Conservation (phyloP, 306 rosid species). For the Dryas octopetala region DNA sequence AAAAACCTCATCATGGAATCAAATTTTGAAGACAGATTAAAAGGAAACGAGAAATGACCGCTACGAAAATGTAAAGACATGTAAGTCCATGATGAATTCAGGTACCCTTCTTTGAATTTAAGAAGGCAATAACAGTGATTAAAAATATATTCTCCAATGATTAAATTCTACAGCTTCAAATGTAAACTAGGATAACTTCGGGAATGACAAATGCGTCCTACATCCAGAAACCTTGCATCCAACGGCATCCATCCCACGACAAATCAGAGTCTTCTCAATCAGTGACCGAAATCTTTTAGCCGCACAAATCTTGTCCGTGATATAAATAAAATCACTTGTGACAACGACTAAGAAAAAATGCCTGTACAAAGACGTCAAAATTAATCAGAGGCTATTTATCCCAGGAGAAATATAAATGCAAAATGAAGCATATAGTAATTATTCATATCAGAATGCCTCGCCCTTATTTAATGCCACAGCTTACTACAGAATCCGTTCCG, state of each 20-base stretch:
- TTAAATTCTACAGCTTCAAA: slow-evolving; percentile 51
- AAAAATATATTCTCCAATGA: slow-evolving; percentile 46
- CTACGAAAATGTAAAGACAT: slow-evolving; percentile 8
- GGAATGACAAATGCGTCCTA: slow-evolving; percentile 42
- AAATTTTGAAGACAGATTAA: not conserved
- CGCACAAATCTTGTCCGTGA: slow-evolving; percentile 50
- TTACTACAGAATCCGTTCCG: slow-evolving; percentile 67
- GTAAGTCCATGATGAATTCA: slow-evolving; percentile 39
- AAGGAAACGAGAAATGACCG: not conserved
- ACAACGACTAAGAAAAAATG: slow-evolving; percentile 67
- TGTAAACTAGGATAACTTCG: slow-evolving; percentile 42
- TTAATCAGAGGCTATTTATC: slow-evolving; percentile 51
- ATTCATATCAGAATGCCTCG: slow-evolving; percentile 41
- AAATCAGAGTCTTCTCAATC: slow-evolving; percentile 61
- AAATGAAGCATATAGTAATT: slow-evolving; percentile 45
- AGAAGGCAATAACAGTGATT: slow-evolving; percentile 42
- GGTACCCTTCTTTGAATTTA: slow-evolving; percentile 50
- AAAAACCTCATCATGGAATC: not conserved
- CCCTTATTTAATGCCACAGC: slow-evolving; percentile 53
- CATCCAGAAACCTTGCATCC: slow-evolving; percentile 48
- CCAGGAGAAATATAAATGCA: slow-evolving; percentile 26
- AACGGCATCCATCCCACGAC: slow-evolving; percentile 43
- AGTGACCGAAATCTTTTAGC: slow-evolving; percentile 57
- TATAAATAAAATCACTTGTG: slow-evolving; percentile 54
- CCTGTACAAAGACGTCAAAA: slow-evolving; percentile 70